Base-by-base conservation (phyloP, 2,329 filamentous ascomycete genomes). In the Claviceps cyperi region DNA sequence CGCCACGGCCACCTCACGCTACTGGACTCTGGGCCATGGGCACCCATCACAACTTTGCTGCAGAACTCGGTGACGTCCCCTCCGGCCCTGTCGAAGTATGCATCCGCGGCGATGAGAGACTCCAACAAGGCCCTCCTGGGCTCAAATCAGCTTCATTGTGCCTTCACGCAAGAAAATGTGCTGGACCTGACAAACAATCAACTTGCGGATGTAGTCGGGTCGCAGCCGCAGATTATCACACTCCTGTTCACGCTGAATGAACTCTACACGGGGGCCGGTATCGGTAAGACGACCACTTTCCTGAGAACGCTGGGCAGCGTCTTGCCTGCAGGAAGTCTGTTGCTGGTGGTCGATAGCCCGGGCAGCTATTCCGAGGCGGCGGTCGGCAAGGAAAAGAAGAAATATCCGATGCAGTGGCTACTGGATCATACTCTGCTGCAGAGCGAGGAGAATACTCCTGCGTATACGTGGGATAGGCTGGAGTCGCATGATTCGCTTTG, bases 161-260 rank as follows among this genome's bases (percentile, higher is more conserved):
- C 55, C 0, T 78, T 79, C 48, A 54, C 62, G 14, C 72, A 76
- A 53, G 60, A 65, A 7, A 74, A 83, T 59, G 66, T 73, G 5
- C 67, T 83, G 1, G 55, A 58, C 3, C 59, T 80, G 5, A 59
- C 59, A 7, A 53, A 55, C 8, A 55, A 57, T 2, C 57, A 63
- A 4, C 59, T 79, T 32, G 47, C 57, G 0, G 45, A 54, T 2
- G 52, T 69, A 0, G 47, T 70, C 0, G 61, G 62, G 6, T 40
- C 53, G 15, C 41, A 62, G 1, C 69, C 75, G 9, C 57, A 74
- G 3, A 67, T 96, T 1, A 71, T 94, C 14, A 95, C 90, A 0
- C 69, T 97, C 13, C 79, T 97, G 67, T 98, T 97, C 72, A 96
- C 91, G 0, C 76, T 97, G 45, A 97, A 97, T 64, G 92, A 98